A percentile compares a stretch with the other conserved stretches of the same genome.
These are phyloP conservation scores for Phyllosticta ampelicida DNA, from an alignment of 2,329 filamentous ascomycete genomes.

Conservation along the genomic window DNA sequence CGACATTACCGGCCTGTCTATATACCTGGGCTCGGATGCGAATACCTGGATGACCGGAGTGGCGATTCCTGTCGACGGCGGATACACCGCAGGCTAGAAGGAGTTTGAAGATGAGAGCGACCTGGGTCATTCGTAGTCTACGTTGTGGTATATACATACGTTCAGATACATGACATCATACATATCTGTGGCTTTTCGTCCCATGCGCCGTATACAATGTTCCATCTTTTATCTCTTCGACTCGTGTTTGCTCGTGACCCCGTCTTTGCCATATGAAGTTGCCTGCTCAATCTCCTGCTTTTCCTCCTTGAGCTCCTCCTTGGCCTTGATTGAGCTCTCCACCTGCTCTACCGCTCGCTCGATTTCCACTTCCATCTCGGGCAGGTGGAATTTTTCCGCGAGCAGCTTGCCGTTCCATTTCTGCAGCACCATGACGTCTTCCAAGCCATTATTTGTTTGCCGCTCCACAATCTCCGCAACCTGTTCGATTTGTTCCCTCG, in stretches of 20 bases:
- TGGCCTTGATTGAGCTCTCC: slow-evolving; percentile 32
- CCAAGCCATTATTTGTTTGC: slow-evolving; percentile 29
- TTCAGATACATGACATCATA: slow-evolving; percentile 4
- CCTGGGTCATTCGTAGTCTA: background rate
- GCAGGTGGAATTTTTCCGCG: slow-evolving; percentile 37
- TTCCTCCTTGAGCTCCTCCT: slow-evolving; percentile 25
- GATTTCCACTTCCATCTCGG: slow-evolving; percentile 44
- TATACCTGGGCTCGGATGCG: slow-evolving; percentile 39
- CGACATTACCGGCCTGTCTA: slow-evolving; percentile 28
- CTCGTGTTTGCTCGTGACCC: background rate
- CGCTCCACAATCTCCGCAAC: slow-evolving; percentile 29
- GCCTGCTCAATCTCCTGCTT: slow-evolving; percentile 27
- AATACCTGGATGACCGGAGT: slow-evolving; percentile 33
- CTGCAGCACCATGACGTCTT: slow-evolving; percentile 40
- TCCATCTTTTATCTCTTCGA: background rate
- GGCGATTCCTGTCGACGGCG: slow-evolving; percentile 32
- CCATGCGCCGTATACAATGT: slow-evolving; percentile 2
- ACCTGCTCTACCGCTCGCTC: slow-evolving; percentile 43
- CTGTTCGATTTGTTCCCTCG: slow-evolving; percentile 26
- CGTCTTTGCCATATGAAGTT: slow-evolving; percentile 13
- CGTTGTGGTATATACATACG: slow-evolving; percentile 5
- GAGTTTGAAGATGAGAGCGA: background rate
- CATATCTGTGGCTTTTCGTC: background rate
- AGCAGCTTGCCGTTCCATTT: slow-evolving; percentile 42
- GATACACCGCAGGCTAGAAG: slow-evolving; percentile 17